These are phyloP conservation scores for Sordariomycetes sp. DNA, from an alignment of 2,329 filamentous ascomycete species.

Conservation along the genomic window DNA sequence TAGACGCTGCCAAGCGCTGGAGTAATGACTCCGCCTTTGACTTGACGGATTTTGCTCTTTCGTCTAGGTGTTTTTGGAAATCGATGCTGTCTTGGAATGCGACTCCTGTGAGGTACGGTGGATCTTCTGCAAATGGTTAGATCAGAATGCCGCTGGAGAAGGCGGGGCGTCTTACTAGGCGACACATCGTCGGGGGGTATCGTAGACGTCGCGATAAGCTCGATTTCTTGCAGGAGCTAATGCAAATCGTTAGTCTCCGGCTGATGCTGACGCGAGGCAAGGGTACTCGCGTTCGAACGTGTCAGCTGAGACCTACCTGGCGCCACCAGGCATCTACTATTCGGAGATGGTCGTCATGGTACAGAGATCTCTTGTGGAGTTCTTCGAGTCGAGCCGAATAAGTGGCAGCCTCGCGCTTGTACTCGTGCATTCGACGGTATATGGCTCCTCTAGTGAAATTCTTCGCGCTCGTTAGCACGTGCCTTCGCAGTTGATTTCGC, in stretches of 20 bases:
- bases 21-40: conserved; percentile 61
- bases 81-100: conserved; percentile 49
- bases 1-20: conserved; percentile 32
- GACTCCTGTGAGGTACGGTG: conserved; percentile 42
- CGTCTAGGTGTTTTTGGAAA: conserved; percentile 73
- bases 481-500: neutral
- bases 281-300: neutral
- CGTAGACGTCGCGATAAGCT: conserved; percentile 39
- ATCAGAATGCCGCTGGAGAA: neutral
- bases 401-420: conserved; percentile 77
- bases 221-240: conserved; percentile 51
- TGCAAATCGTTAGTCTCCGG: neutral
- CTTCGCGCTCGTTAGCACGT: conserved; percentile 25
- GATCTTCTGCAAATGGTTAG: conserved; percentile 21
- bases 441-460: conserved; percentile 94
- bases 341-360: conserved; percentile 88
- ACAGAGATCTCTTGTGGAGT: conserved; percentile 59
- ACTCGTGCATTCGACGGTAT: conserved; percentile 93
- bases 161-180: neutral
- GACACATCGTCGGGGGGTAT: conserved; percentile 19
- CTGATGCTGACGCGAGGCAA: neutral
- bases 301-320: conserved; percentile 51
- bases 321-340: conserved; percentile 88
- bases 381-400: conserved; percentile 73
- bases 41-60: conserved; percentile 65